phyloP scores from a whole-genome alignment of 176 grass and related monocot genomes.

The Neostapfia colusana region DNA sequence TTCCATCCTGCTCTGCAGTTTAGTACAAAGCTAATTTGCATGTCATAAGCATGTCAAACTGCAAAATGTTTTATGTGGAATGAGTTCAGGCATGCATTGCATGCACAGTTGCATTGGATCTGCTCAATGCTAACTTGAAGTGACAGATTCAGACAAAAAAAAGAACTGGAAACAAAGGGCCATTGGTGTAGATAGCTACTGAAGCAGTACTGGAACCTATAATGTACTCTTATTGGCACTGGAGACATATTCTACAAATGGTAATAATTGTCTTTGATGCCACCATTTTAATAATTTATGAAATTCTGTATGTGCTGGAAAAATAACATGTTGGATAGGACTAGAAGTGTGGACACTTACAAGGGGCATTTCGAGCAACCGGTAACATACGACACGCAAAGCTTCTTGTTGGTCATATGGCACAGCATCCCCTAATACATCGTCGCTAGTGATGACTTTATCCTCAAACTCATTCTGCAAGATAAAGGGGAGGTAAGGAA shows the following conservation, averaged over 20 bases:
- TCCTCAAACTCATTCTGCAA: conserved; percentile 65
- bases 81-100: not conserved
- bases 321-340: not conserved
- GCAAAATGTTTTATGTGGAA: not conserved
- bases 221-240: not conserved
- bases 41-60: conserved; percentile 19
- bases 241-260: conserved; percentile 19
- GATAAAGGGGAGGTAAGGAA: conserved; percentile 32
- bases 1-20: not conserved
- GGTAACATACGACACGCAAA: conserved; percentile 72
- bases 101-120: conserved; percentile 24
- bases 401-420: conserved; percentile 81
- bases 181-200: no score
- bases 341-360: conserved; percentile 52
- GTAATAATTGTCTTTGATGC: conserved; percentile 3
- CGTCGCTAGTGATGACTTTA: conserved; percentile 86
- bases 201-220: not conserved
- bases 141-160: not conserved
- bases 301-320: not conserved
- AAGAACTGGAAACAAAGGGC: not conserved
- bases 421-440: conserved; percentile 77
- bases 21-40: conserved; percentile 2
- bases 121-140: not conserved
- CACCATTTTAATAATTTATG: conserved; percentile 10
- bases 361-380: conserved; percentile 67